Conservation (phyloP, 2,329 filamentous ascomycete genomes). For the Fusarium compactum region DNA sequence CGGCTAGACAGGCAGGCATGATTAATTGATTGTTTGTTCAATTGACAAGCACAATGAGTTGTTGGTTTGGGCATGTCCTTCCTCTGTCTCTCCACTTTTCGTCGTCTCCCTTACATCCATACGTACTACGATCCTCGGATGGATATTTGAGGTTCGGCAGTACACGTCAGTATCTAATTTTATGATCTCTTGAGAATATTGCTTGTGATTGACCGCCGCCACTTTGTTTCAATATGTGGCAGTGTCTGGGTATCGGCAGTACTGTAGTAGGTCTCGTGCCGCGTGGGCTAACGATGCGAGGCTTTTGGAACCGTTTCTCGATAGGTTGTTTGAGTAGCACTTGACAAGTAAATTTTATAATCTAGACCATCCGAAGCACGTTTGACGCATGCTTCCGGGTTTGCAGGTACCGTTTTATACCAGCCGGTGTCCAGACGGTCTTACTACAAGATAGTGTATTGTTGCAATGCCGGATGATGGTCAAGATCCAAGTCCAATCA, state of each 20-base stretch:
- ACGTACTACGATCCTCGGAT: constrained; percentile 1
- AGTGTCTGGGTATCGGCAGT: background rate
- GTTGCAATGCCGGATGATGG: background rate
- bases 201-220: constrained; percentile 10
- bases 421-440: background rate
- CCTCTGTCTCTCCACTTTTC: constrained; percentile 24
- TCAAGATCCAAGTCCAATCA: background rate
- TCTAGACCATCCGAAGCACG: background rate
- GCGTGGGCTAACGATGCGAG: constrained; percentile 5
- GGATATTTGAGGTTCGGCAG: constrained; percentile 11
- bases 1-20: background rate
- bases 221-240: constrained; percentile 17
- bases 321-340: background rate
- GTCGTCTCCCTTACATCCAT: constrained; percentile 23
- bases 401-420: background rate
- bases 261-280: constrained; percentile 1
- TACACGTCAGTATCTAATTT: constrained; percentile 47
- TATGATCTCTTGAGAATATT: constrained; percentile 1
- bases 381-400: background rate
- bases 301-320: background rate
- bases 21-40: background rate
- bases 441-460: background rate
- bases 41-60: background rate
- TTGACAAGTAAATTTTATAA: background rate
- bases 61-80: background rate